These are phyloP conservation scores for Danielozyma ontarioensis DNA, from an alignment of 805 yeast genomes.

Conservation along the genomic window DNA sequence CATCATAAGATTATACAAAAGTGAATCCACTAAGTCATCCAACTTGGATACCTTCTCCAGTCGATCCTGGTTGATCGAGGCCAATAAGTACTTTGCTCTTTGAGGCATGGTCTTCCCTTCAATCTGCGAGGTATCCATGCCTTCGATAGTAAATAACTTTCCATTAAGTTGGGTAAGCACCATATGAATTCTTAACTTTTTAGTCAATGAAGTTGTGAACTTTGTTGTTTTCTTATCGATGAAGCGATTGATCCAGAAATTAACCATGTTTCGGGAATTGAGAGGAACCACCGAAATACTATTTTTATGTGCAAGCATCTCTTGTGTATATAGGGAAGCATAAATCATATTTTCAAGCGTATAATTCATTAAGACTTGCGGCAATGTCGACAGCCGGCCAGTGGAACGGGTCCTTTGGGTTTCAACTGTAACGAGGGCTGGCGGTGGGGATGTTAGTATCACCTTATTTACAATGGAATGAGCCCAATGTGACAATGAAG, in stretches of 20 bases:
- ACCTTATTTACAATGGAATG: slow-evolving; percentile 15
- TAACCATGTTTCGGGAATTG: slow-evolving; percentile 32
- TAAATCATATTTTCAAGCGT: slow-evolving; percentile 34
- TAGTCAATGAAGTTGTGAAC: slow-evolving; percentile 3
- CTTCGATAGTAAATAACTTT: background rate
- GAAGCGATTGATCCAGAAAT: slow-evolving; percentile 34
- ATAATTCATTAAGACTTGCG: slow-evolving; percentile 33
- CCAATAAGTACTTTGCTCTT: slow-evolving; percentile 7
- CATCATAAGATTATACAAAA: slow-evolving; percentile 57
- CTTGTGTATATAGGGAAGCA: slow-evolving; percentile 20
- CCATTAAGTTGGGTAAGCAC: slow-evolving; percentile 5
- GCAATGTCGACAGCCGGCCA: slow-evolving; percentile 29
- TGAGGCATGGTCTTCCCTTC: slow-evolving; percentile 8
- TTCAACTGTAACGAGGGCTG: slow-evolving; percentile 30
- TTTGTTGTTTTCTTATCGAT: slow-evolving; percentile 10
- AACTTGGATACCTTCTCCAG: slow-evolving; percentile 34
- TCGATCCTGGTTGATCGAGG: slow-evolving; percentile 8
- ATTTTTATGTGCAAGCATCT: slow-evolving; percentile 4
- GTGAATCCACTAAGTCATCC: slow-evolving; percentile 63
- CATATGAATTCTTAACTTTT: slow-evolving; percentile 9
- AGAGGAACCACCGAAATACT: slow-evolving; percentile 25
- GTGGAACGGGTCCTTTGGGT: slow-evolving; percentile 36
- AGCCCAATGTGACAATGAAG: slow-evolving; percentile 20
- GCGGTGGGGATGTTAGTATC: slow-evolving; percentile 7
- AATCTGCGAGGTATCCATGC: slow-evolving; percentile 4